Evolutionary conservation across 176 grass and related monocot genomes (phyloP).

Genomic region (Metroxylon sagu): DNA sequence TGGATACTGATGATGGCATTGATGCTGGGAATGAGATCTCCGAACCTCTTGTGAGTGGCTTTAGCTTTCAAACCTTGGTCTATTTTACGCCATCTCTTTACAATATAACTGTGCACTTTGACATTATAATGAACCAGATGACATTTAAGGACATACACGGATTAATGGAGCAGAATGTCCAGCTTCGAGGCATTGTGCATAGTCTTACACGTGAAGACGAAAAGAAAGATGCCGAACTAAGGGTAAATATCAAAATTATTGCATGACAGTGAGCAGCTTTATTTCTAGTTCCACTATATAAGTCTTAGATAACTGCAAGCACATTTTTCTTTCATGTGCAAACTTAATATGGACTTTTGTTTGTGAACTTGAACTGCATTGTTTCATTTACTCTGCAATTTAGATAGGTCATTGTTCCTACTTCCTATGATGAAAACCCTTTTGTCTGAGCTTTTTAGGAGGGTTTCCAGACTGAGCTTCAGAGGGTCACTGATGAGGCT

Average conservation of each 20-base stretch:
- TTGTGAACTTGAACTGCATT: too few species aligned
- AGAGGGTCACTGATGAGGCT: slow-evolving; percentile 48
- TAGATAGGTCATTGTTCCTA: too few species aligned
- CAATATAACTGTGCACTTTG: too few species aligned
- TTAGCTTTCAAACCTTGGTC: neutral
- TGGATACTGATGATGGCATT: slow-evolving; percentile 18
- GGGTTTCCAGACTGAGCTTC: slow-evolving; percentile 61
- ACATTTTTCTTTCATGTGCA: too few species aligned
- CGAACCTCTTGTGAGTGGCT: slow-evolving; percentile 31
- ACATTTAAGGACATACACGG: slow-evolving; percentile 76
- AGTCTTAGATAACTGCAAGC: too few species aligned
- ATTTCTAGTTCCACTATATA: too few species aligned
- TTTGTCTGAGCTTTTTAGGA: slow-evolving; percentile 45
- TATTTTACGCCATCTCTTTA: neutral
- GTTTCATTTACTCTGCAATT: too few species aligned
- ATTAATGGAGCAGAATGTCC: slow-evolving; percentile 86
- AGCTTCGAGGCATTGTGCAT: slow-evolving; percentile 71
- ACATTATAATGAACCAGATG: slow-evolving; percentile 37
- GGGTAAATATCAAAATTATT: slow-evolving; percentile 26
- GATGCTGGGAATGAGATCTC: slow-evolving; percentile 1
- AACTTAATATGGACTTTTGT: too few species aligned
- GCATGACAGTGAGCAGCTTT: too few species aligned
- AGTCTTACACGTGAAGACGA: slow-evolving; percentile 57
- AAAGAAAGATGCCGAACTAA: slow-evolving; percentile 69
- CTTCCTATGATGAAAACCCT: neutral